phyloP scores from a whole-genome alignment of 106 monocot species.

The Dendrobium officinale region DNA sequence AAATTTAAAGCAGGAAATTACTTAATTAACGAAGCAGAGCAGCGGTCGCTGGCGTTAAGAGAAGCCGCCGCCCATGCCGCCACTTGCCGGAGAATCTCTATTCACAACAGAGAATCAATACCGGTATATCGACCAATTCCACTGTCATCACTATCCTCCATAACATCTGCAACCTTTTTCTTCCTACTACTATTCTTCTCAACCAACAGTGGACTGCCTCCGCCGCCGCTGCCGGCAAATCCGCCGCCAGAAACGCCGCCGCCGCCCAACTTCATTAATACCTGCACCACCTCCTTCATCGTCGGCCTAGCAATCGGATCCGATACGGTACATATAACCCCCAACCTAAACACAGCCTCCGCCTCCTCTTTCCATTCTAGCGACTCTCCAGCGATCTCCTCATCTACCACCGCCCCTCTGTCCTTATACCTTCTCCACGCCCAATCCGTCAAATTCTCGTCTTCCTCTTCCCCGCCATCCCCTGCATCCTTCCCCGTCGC shows the following conservation, averaged over 20 bases:
- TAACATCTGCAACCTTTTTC: constrained; percentile 14
- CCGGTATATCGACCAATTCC: background rate
- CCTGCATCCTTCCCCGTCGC: constrained; percentile 41
- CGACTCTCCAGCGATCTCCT: constrained; percentile 14
- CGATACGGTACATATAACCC: constrained; percentile 40
- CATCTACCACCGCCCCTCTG: constrained; percentile 14
- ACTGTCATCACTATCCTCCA: constrained; percentile 11
- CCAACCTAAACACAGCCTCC: constrained; percentile 36
- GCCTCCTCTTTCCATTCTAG: constrained; percentile 24
- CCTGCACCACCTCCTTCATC: constrained; percentile 59
- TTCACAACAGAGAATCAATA: background rate
- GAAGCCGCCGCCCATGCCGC: no score
- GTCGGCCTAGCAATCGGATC: constrained; percentile 38
- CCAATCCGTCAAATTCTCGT: constrained; percentile 37
- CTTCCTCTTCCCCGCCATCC: constrained; percentile 27
- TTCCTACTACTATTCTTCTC: constrained; percentile 10
- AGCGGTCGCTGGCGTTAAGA: no score
- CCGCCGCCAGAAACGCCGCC: background rate
- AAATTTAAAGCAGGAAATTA: no score
- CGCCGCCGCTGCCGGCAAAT: background rate
- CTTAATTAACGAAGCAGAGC: no score
- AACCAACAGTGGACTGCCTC: constrained; percentile 10
- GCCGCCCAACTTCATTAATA: constrained; percentile 23
- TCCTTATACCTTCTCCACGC: constrained; percentile 43
- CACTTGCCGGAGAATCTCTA: no score